phyloP scores from a whole-genome alignment of 2,329 filamentous ascomycete species.

The Nemania abortiva region DNA sequence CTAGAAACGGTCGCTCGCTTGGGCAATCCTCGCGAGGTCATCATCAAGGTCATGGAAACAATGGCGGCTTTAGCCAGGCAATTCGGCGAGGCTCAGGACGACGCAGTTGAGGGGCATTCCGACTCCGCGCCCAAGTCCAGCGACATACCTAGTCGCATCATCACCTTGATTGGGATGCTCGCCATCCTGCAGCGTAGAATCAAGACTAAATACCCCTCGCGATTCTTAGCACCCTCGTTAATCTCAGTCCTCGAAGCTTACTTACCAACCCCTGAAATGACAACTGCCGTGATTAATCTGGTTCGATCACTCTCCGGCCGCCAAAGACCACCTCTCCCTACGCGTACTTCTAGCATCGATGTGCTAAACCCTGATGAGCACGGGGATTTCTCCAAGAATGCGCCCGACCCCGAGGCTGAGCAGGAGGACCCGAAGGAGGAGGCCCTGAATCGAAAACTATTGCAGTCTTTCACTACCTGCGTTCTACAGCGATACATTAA shows the following conservation, averaged over 20 bases:
- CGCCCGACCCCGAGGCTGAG: slow-evolving; percentile 72
- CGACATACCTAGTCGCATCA: slow-evolving; percentile 65
- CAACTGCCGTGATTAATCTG: slow-evolving; percentile 76
- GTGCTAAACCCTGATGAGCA: slow-evolving; percentile 67
- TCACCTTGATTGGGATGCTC: slow-evolving; percentile 77
- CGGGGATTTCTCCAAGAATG: slow-evolving; percentile 66
- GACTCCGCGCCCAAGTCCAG: slow-evolving; percentile 49
- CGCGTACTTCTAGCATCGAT: slow-evolving; percentile 68
- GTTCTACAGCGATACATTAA: slow-evolving; percentile 80
- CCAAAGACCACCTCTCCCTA: slow-evolving; percentile 72
- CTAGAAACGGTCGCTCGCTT: slow-evolving; percentile 79
- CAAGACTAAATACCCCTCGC: slow-evolving; percentile 80
- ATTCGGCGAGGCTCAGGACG: slow-evolving; percentile 56
- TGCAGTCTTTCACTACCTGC: slow-evolving; percentile 83
- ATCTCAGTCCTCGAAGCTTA: slow-evolving; percentile 78
- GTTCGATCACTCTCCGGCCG: slow-evolving; percentile 76
- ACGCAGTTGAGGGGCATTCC: slow-evolving; percentile 56
- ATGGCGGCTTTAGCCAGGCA: slow-evolving; percentile 69
- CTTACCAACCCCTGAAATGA: slow-evolving; percentile 73
- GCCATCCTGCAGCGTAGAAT: slow-evolving; percentile 79
- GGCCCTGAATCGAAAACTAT: slow-evolving; percentile 71
- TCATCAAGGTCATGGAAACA: slow-evolving; percentile 82
- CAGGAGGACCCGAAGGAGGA: slow-evolving; percentile 67
- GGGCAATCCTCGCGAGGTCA: slow-evolving; percentile 84
- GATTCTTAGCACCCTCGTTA: slow-evolving; percentile 82